phyloP scores from a whole-genome alignment of 2,329 filamentous ascomycete species.

The Elsinoe australis region DNA sequence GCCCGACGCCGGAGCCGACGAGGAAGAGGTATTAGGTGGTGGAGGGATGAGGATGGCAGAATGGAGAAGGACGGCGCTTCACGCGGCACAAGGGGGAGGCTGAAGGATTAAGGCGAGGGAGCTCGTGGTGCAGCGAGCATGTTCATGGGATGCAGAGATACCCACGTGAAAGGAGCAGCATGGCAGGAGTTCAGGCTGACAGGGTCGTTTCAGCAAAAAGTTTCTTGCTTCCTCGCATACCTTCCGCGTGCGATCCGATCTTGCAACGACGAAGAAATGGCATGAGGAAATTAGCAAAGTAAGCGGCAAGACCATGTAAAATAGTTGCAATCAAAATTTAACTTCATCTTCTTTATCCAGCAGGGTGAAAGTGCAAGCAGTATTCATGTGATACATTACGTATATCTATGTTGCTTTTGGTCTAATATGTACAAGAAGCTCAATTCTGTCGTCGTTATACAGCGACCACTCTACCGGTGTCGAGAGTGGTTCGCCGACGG shows the following conservation, averaged over 20 bases:
- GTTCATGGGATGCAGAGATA: neutral
- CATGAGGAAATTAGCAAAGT: too few relatives aligned
- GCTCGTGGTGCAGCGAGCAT: neutral
- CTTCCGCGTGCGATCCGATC: too few relatives aligned
- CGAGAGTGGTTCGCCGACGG: too few relatives aligned
- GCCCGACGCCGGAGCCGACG: slow-evolving; percentile 77
- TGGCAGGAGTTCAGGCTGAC: neutral
- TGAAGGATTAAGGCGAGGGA: neutral
- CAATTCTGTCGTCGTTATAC: neutral
- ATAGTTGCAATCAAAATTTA: too few relatives aligned
- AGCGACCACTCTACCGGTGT: neutral
- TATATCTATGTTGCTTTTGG: neutral
- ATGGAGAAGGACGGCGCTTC: neutral
- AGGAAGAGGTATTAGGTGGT: slow-evolving; percentile 58
- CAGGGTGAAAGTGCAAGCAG: too few relatives aligned
- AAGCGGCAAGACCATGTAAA: too few relatives aligned
- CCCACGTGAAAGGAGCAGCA: slow-evolving; percentile 4
- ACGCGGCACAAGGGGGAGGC: neutral
- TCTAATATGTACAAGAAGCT: slow-evolving; percentile 15
- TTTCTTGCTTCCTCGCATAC: too few relatives aligned
- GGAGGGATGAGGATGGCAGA: neutral
- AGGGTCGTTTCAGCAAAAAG: neutral
- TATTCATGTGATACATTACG: slow-evolving; percentile 13
- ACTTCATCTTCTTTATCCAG: too few relatives aligned
- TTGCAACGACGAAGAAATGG: too few relatives aligned